Conservation (phyloP, 2,329 filamentous ascomycete species). For the Endothia cerciana region DNA sequence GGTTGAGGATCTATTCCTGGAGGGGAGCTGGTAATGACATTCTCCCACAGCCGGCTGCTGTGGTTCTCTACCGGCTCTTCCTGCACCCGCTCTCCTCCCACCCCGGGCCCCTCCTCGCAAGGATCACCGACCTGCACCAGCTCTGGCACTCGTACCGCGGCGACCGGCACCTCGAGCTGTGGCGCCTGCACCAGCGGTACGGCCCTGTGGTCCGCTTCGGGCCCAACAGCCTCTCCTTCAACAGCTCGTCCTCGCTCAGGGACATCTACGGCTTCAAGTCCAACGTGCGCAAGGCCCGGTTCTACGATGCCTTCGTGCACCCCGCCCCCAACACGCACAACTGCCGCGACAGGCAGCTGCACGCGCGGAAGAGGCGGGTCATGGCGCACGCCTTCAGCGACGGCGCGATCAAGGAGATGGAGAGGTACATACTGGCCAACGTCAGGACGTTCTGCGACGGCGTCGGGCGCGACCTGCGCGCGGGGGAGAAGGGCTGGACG, state of each 20-base stretch:
- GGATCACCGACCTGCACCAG: conserved; percentile 66
- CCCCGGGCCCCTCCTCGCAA: conserved; percentile 66
- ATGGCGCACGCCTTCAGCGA: conserved; percentile 75
- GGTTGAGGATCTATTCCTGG: too few species aligned
- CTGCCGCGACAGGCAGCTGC: conserved; percentile 67
- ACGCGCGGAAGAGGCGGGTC: conserved; percentile 72
- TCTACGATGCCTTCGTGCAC: conserved; percentile 75
- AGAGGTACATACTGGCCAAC: conserved; percentile 68
- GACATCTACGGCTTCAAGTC: conserved; percentile 67
- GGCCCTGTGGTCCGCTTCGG: conserved; percentile 74
- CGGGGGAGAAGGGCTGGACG: conserved; percentile 61
- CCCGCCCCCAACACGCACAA: conserved; percentile 76
- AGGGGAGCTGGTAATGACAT: conserved; percentile 10
- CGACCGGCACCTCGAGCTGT: conserved; percentile 74
- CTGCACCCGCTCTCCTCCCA: conserved; percentile 69
- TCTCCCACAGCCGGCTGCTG: conserved; percentile 40
- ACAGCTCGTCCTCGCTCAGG: conserved; percentile 69
- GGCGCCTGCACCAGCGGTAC: conserved; percentile 71
- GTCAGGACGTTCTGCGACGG: conserved; percentile 68
- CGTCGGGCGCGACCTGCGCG: conserved; percentile 47
- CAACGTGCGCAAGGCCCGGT: conserved; percentile 70
- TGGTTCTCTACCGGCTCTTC: conserved; percentile 61
- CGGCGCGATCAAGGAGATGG: conserved; percentile 67
- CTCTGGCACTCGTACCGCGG: conserved; percentile 77
- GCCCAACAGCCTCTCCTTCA: conserved; percentile 78